Evolutionary conservation across 306 rosid species (phyloP).

Genomic region (Prunus mira): DNA sequence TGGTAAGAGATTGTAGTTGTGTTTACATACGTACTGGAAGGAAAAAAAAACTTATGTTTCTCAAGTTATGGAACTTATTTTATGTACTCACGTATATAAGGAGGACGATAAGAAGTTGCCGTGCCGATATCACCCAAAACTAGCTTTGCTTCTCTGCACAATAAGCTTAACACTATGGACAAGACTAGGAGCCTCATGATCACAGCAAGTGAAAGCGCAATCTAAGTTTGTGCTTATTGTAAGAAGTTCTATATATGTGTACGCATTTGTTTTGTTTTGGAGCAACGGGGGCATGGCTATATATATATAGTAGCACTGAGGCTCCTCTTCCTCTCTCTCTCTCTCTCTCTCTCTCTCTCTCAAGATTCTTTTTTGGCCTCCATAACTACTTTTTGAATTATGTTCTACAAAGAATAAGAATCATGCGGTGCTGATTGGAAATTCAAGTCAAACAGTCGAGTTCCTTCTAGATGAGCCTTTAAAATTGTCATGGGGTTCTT

Average conservation of each 20-base stretch:
- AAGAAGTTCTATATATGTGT: too few species aligned
- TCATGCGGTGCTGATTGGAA: neutral
- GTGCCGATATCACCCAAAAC: constrained; percentile 45
- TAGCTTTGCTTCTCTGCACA: neutral
- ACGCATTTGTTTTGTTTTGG: neutral
- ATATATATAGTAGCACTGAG: neutral
- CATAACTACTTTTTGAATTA: neutral
- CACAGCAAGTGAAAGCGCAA: neutral
- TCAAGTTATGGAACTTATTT: too few species aligned
- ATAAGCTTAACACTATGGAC: neutral
- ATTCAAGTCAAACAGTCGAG: neutral
- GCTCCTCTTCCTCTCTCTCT: too few species aligned
- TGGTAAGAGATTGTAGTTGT: too few species aligned
- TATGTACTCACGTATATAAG: constrained; percentile 49
- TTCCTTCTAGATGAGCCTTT: neutral
- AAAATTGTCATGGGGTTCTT: neutral
- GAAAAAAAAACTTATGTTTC: too few species aligned
- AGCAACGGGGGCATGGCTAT: neutral
- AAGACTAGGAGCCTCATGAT: neutral
- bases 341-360: neutral
- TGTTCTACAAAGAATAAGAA: neutral
- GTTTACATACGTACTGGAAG: too few species aligned
- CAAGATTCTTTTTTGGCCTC: neutral
- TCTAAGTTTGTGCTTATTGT: neutral
- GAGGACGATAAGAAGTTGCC: constrained; percentile 48